Conservation (phyloP, 2,329 filamentous ascomycete genomes). For the Verticillium zaregamsianum region DNA sequence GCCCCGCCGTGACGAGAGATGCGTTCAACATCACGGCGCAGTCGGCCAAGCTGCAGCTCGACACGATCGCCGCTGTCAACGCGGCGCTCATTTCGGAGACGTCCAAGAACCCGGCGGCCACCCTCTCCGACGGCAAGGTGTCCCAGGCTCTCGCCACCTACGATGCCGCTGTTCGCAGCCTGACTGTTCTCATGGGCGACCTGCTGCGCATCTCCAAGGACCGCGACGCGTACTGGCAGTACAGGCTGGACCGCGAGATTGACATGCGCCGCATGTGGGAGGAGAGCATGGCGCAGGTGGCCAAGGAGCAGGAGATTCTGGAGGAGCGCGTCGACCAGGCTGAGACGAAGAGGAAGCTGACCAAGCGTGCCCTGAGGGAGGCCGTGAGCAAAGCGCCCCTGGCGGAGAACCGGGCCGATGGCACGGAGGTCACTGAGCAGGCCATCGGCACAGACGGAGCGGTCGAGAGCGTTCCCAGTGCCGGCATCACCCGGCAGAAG, state of each 20-base stretch:
- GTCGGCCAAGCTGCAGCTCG: slow-evolving; percentile 81
- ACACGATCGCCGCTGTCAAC: slow-evolving; percentile 82
- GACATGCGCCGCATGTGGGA: slow-evolving; percentile 97
- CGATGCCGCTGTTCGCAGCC: slow-evolving; percentile 81
- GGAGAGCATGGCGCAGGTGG: slow-evolving; percentile 97
- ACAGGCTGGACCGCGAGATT: slow-evolving; percentile 83
- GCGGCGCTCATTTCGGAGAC: slow-evolving; percentile 73
- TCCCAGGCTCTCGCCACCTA: slow-evolving; percentile 79
- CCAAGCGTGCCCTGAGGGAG: slow-evolving; percentile 85
- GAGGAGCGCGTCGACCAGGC: slow-evolving; percentile 85
- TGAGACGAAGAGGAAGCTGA: slow-evolving; percentile 82
- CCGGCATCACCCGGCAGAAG: slow-evolving; percentile 42
- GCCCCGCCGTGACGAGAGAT: slow-evolving; percentile 75
- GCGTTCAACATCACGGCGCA: slow-evolving; percentile 97
- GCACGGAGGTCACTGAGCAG: slow-evolving; percentile 28
- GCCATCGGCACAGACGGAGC: slow-evolving; percentile 17
- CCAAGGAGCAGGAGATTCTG: slow-evolving; percentile 86
- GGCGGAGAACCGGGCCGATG: slow-evolving; percentile 21
- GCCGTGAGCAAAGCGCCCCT: slow-evolving; percentile 49
- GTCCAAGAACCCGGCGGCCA: slow-evolving; percentile 62
- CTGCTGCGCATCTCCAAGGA: slow-evolving; percentile 89
- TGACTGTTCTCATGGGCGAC: slow-evolving; percentile 80
- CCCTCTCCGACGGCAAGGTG: slow-evolving; percentile 73
- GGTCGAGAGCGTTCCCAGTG: slow-evolving; percentile 31
- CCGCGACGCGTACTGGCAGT: slow-evolving; percentile 95